phyloP scores from a whole-genome alignment of 2,329 filamentous ascomycete species.

The Chaetoscypha palmicola region DNA sequence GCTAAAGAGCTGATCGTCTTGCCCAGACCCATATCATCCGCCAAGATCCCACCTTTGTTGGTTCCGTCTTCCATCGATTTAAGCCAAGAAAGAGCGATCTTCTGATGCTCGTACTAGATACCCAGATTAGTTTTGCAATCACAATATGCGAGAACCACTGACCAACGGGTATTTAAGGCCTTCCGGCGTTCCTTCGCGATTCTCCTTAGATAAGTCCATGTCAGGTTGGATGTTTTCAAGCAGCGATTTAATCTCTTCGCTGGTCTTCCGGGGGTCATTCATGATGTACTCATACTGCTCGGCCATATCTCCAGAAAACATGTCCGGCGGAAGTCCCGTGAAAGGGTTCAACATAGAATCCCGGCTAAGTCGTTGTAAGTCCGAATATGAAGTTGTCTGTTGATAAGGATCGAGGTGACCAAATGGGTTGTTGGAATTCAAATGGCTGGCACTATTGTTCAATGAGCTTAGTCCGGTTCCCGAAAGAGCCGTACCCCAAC shows the following conservation, averaged over 20 bases:
- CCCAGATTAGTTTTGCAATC: too few relatives aligned
- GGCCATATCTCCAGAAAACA: constrained; percentile 9
- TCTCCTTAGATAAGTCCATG: constrained; percentile 52
- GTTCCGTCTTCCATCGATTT: constrained; percentile 63
- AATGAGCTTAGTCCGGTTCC: not conserved
- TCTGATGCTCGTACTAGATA: constrained; percentile 69
- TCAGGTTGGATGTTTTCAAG: constrained; percentile 69
- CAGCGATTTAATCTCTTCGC: constrained; percentile 63
- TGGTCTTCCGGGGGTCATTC: constrained; percentile 43
- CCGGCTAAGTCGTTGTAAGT: too few relatives aligned
- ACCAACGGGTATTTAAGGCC: constrained; percentile 57
- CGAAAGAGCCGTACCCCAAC: not conserved
- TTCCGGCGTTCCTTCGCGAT: constrained; percentile 61
- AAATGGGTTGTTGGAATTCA: too few relatives aligned
- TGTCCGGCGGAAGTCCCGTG: constrained; percentile 33
- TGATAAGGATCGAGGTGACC: too few relatives aligned
- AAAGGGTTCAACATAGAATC: constrained; percentile 33
- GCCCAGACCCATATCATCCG: constrained; percentile 77
- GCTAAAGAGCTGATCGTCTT: constrained; percentile 80
- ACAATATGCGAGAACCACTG: too few relatives aligned
- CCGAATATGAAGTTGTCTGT: too few relatives aligned
- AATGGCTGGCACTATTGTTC: not conserved
- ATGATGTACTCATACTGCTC: constrained; percentile 22
- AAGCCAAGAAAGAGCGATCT: constrained; percentile 71
- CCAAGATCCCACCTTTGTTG: constrained; percentile 66